Conservation (phyloP, 257 asterid species). For the Solanum raphanifolium region DNA sequence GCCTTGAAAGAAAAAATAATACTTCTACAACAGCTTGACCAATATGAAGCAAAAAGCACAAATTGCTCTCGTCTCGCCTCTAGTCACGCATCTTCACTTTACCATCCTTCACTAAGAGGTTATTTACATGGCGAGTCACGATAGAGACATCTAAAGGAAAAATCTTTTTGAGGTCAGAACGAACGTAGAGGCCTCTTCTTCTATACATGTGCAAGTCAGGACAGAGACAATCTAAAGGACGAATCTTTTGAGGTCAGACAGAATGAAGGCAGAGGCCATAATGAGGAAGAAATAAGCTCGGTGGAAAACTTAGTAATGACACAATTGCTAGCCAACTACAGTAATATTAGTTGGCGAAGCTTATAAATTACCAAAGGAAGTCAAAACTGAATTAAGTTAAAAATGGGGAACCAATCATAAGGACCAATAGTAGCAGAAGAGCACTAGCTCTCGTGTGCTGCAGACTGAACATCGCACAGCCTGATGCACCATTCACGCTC, state of each 20-base stretch:
- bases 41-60: neutral
- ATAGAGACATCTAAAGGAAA: neutral
- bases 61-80: neutral
- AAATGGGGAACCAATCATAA: constrained; percentile 22
- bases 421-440: constrained; percentile 1
- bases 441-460: neutral
- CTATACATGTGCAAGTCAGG: neutral
- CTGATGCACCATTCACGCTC: constrained; percentile 48
- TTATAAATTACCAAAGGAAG: neutral
- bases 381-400: neutral
- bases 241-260: neutral
- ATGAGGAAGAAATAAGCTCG: neutral
- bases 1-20: neutral
- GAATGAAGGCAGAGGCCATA: neutral
- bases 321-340: neutral
- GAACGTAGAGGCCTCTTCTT: neutral
- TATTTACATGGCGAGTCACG: neutral
- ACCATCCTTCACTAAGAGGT: neutral
- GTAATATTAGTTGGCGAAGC: neutral
- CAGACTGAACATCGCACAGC: neutral
- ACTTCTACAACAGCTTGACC: neutral
- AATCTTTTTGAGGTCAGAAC: neutral
- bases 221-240: neutral
- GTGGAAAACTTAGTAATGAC: neutral
- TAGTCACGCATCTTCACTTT: neutral